Percentiles rank a stretch among this genome's conserved stretches.
Evolutionary conservation across 495 filamentous ascomycete genomes (phyloP).

Genomic region (Diplogelasinospora grovesii): DNA sequence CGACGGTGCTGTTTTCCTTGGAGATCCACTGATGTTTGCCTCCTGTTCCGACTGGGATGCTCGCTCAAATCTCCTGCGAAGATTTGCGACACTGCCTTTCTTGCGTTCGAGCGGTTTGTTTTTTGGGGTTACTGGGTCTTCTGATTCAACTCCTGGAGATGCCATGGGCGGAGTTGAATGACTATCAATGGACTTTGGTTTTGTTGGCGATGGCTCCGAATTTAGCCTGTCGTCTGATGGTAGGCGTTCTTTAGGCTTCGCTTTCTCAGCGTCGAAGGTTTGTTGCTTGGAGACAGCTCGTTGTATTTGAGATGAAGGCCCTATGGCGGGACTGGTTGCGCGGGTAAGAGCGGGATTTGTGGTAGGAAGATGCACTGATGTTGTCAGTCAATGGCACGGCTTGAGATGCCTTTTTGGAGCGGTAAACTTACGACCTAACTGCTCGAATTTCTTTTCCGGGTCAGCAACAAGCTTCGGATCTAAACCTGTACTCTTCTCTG

Average conservation of each 20-base stretch:
- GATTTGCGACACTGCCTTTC: conserved; percentile 30
- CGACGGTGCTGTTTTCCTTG: background rate
- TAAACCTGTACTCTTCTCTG: conserved; percentile 10
- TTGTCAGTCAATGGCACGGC: too few species aligned
- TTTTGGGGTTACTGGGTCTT: conserved; percentile 3
- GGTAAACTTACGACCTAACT: conserved; percentile 3
- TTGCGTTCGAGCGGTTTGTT: conserved; percentile 11
- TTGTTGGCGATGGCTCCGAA: too few species aligned
- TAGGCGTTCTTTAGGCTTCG: too few species aligned
- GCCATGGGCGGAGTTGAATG: too few species aligned
- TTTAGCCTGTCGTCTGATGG: too few species aligned
- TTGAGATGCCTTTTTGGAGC: too few species aligned
- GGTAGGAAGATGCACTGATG: background rate
- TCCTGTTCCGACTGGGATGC: background rate
- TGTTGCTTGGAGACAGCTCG: too few species aligned
- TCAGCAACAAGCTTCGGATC: conserved; percentile 24
- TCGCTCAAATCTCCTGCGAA: conserved; percentile 28
- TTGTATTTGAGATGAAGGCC: too few species aligned
- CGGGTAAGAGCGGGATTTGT: background rate
- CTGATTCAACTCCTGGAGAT: too few species aligned
- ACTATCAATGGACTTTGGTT: too few species aligned
- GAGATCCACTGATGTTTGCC: background rate
- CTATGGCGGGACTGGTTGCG: background rate
- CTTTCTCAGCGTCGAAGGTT: too few species aligned
- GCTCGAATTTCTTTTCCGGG: conserved; percentile 29